These are phyloP conservation scores for Ogataea hybrid DNA, from an alignment of 1,139 yeast species.

Conservation along the genomic window DNA sequence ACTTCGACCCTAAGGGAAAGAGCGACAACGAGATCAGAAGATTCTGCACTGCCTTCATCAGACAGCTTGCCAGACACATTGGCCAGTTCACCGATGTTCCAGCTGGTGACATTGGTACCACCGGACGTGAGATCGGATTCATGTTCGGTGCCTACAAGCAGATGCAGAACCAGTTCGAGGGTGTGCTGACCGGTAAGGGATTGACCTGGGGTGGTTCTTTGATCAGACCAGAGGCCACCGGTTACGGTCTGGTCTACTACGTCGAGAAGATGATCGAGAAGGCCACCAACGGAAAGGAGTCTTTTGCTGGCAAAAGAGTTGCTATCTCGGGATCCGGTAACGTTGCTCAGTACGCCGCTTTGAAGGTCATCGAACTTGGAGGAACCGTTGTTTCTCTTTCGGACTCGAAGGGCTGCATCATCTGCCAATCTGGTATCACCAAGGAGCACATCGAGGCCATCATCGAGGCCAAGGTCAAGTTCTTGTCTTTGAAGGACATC, in stretches of 20 bases:
- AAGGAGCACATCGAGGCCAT: constrained; percentile 74
- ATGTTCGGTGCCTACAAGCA: constrained; percentile 96
- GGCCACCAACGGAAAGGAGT: constrained; percentile 85
- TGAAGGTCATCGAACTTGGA: constrained; percentile 95
- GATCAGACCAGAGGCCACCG: constrained; percentile 99
- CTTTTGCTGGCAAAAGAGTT: constrained; percentile 89
- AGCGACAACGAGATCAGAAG: constrained; percentile 93
- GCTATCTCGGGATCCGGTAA: constrained; percentile 98
- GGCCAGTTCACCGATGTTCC: constrained; percentile 98
- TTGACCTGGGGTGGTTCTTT: constrained; percentile 98
- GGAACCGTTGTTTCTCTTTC: constrained; percentile 92
- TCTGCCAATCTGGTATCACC: constrained; percentile 77
- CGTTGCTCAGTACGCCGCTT: constrained; percentile 98
- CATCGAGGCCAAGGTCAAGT: constrained; percentile 77
- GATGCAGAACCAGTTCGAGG: constrained; percentile 91
- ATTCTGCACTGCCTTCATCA: constrained; percentile 94
- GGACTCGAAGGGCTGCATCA: constrained; percentile 89
- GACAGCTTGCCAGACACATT: constrained; percentile 92
- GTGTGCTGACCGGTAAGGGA: constrained; percentile 98
- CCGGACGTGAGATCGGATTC: constrained; percentile 92
- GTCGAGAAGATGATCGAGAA: constrained; percentile 97
- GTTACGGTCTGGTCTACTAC: constrained; percentile 95
- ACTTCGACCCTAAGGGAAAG: constrained; percentile 95
- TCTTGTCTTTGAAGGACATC: constrained; percentile 74
- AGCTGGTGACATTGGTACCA: constrained; percentile 94